Evolutionary conservation across 495 filamentous ascomycete genomes (phyloP), one percentile per base, ranked within the genome.

Genomic region (Xylaria grammica): DNA sequence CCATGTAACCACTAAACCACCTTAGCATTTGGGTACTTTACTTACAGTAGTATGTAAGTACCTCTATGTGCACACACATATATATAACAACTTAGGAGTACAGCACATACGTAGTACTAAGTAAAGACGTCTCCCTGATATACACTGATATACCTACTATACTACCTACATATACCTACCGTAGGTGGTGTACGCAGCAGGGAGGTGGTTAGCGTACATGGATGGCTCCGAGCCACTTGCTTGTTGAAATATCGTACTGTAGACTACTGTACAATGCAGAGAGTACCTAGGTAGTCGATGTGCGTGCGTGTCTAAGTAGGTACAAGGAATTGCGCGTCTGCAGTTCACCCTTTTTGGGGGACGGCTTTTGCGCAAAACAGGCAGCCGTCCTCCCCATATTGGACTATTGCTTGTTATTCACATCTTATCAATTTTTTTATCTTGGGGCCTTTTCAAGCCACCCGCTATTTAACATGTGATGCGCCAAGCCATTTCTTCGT

Each of bases 401-500:
- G 4, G 4, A 5, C 11, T 36, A 4, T 36, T 36, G 4, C 5
- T 36, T 11, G 32, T 44, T 8, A 29, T 1, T 19, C 38, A 20
- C 2, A 26, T 45, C 42, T 59, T 59, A 26, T 62, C 60, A 22
- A 17, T 30, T 17, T 53, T 17, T 62, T 53, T 26, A 42, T 22
- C 24, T 30, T 10, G 8, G n/a, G 30, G 22, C 45, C 9, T 30
- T 42, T 26, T 19, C 2, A 30, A 7, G 13, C 40, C 40, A 42
- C 34, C 11, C 11, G 11, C 34, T 46, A 8, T 53, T 26, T 62
- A 32, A 36, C 60, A 62, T 62, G 60, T 62, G 60, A 62, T 54
- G 38, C 49, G 60, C 60, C 60, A 62, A 62, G 60, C 59, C 36
- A n/a, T n/a, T n/a, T n/a, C 48, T 45, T n/a, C 36, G 19, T 26